Evolutionary conservation across 495 filamentous ascomycete species (phyloP), one percentile per base, ranked within the genome.

Genomic region (Mycothermus thermophilus): DNA sequence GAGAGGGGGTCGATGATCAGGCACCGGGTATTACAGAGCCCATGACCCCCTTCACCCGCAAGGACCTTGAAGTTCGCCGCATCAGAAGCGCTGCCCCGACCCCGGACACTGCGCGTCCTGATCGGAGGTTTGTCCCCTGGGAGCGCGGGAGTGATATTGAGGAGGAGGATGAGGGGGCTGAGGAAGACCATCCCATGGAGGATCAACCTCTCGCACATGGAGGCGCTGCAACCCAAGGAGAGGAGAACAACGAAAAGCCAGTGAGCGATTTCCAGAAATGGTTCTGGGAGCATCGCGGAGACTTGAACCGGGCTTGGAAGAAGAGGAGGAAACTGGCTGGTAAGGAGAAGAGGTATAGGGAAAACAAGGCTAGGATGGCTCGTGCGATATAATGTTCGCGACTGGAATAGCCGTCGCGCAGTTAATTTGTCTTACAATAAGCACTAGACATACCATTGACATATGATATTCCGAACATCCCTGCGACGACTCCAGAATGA

Each of bases 201-300:
- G 58, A 58, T 3, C 45, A 58, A 1, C 42, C 35, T 19, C 9
- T 12, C 0, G 11, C 17, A n/a, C n/a, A n/a, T 3, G 15, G 11
- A n/a, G 62, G 66, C 10, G 19, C 25, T 1, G 22, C 30, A 5
- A 10, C 11, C 0, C 35, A 28, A 13, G 54, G 50, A 5, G 61
- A 54, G 33, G 46, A 36, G 3, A 39, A 17, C 13, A 21, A 42
- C 29, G 48, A 52, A 11, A 50, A 46, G 7, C 26, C 56, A 2
- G 54, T 60, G 3, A 78, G 74, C 21, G 78, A 82, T 14, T 95
- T 93, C 58, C 67, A 77, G 26, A 82, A 87, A 49, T 85, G 77
- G 74, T 97, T 95, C 57, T 96, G 81, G 73, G 86, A 92, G 53
- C 71, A 87, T 40, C 68, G 88, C 1, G 86, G 88, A 2, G 83